These are phyloP conservation scores for Penicillium mononematosum DNA, from an alignment of 495 filamentous ascomycete genomes.

Conservation along the genomic window DNA sequence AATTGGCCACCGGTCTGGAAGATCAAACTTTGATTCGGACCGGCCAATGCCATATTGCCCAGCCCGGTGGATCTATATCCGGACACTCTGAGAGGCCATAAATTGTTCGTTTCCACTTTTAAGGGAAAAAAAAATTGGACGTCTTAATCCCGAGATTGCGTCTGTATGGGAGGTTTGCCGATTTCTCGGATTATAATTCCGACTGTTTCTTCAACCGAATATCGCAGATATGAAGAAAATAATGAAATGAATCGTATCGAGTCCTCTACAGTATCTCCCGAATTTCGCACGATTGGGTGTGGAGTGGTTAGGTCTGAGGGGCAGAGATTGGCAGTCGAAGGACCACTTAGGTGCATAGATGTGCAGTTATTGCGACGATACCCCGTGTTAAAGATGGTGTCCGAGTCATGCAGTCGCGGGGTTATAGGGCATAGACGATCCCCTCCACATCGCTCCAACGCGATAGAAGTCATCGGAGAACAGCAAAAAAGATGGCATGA, in stretches of 20 bases:
- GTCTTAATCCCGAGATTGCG: too few species aligned
- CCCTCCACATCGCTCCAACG: background rate
- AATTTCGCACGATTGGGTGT: background rate
- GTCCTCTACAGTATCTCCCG: background rate
- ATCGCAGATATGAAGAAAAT: background rate
- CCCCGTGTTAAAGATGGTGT: background rate
- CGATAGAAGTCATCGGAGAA: background rate
- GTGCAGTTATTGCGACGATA: background rate
- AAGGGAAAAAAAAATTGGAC: background rate
- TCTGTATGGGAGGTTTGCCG: background rate
- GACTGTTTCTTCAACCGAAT: background rate
- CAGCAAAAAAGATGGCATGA: background rate
- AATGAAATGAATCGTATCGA: background rate
- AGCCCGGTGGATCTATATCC: conserved; percentile 3
- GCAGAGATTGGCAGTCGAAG: conserved; percentile 4
- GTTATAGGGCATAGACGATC: background rate
- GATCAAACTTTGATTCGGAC: conserved; percentile 7
- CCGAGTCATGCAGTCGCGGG: background rate
- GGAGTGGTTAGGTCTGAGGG: background rate
- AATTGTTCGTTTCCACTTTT: background rate
- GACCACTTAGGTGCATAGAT: background rate
- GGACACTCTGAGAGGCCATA: background rate
- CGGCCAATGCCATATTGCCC: conserved; percentile 3
- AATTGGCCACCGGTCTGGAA: conserved; percentile 4
- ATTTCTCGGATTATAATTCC: background rate